These are phyloP conservation scores for Eutrema salsugineum DNA, from an alignment of 441 rosid species.

Conservation along the genomic window DNA sequence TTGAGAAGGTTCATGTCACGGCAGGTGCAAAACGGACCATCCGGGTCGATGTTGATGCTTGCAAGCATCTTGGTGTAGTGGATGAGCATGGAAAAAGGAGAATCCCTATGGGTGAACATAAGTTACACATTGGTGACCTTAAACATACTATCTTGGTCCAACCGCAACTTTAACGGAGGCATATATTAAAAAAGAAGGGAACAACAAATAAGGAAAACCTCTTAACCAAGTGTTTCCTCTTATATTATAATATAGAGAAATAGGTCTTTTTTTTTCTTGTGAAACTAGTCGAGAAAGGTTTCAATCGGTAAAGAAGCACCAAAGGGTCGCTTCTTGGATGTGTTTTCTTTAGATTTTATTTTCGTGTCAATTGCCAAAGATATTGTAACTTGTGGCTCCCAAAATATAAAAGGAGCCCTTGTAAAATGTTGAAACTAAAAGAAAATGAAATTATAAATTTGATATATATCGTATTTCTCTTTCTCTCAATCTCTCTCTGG, in stretches of 20 bases:
- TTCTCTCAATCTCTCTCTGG: background rate
- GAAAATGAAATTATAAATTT: background rate
- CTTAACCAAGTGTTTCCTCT: conserved; percentile 9
- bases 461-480: background rate
- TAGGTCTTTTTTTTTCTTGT: background rate
- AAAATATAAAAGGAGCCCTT: conserved; percentile 12
- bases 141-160: conserved; percentile 71
- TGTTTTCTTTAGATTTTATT: background rate
- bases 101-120: conserved; percentile 77
- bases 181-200: background rate
- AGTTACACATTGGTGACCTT: conserved; percentile 69
- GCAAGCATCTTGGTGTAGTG: conserved; percentile 73
- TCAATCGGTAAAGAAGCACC: conserved; percentile 19
- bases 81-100: conserved; percentile 75
- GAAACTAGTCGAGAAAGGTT: background rate
- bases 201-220: conserved; percentile 1
- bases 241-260: background rate
- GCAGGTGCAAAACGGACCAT: conserved; percentile 52
- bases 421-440: conserved; percentile 23
- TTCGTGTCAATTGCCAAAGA: background rate
- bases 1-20: conserved; percentile 57
- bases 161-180: conserved; percentile 29
- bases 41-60: conserved; percentile 51
- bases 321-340: conserved; percentile 25
- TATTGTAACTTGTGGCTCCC: conserved; percentile 25